Evolutionary conservation across 768 basidiomycete genomes (phyloP).

Genomic region (Clathrus columnatus): DNA sequence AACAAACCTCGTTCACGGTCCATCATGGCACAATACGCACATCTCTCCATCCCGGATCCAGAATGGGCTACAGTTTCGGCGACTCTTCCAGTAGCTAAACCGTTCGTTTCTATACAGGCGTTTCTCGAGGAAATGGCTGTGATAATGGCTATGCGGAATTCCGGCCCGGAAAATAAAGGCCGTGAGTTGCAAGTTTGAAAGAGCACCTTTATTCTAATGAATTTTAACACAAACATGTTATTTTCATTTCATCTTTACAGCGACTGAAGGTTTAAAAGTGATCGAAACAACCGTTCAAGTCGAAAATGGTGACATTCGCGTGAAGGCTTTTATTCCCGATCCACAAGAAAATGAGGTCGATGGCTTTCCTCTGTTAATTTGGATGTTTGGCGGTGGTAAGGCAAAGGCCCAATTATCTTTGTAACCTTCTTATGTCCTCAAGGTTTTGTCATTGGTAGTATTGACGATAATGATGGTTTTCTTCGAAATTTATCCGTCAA

Average conservation of each 20-base stretch:
- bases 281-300: not conserved
- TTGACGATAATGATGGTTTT: slow-evolving; percentile 16
- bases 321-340: not conserved
- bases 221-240: too few relatives aligned
- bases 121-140: not conserved
- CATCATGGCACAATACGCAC: not conserved
- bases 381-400: slow-evolving; percentile 1
- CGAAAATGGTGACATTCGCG: not conserved
- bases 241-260: not conserved
- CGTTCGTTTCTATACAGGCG: not conserved
- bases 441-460: slow-evolving; percentile 8
- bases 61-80: not conserved
- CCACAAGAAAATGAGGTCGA: not conserved
- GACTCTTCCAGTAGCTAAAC: not conserved
- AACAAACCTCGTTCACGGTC: too few relatives aligned
- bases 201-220: too few relatives aligned
- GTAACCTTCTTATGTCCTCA: not conserved
- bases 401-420: not conserved
- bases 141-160: too few relatives aligned
- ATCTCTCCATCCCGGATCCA: not conserved
- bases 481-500: slow-evolving; percentile 15
- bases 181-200: too few relatives aligned
- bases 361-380: not conserved
- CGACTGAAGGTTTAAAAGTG: not conserved
- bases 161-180: too few relatives aligned